Evolutionary conservation across 192 early-diverging fungal genomes (phyloP).

Genomic region (Entrophospora sp.): DNA sequence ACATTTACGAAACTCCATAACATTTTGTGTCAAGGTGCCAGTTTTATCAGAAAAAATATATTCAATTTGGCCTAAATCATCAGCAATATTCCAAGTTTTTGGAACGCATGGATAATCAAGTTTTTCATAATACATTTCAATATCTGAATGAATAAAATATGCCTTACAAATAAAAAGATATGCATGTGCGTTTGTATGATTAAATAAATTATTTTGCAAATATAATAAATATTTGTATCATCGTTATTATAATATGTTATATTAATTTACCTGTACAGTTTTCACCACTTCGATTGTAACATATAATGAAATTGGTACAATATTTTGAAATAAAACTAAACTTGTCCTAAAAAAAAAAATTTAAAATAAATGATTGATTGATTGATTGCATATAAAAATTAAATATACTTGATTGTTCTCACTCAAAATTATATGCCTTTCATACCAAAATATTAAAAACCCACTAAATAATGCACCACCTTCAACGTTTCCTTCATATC

Average conservation of each 20-base stretch:
- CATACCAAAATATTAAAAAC: constrained; percentile 64
- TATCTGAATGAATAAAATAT: constrained; percentile 84
- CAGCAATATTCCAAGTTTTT: constrained; percentile 77
- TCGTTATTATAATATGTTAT: not conserved
- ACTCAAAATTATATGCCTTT: not conserved
- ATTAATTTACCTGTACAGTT: constrained; percentile 56
- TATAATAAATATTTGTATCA: no score
- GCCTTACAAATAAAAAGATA: constrained; percentile 36
- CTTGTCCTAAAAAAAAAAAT: constrained; percentile 48
- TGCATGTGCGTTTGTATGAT: not conserved
- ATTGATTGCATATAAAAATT: no score
- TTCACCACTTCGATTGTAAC: constrained; percentile 90
- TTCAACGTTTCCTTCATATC: constrained; percentile 37
- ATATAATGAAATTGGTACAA: no score
- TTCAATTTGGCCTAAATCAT: constrained; percentile 90
- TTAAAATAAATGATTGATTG: no score
- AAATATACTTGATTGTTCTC: no score
- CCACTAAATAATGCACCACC: no score
- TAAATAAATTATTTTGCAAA: no score
- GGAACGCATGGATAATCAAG: constrained; percentile 70
- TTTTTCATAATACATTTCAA: no score
- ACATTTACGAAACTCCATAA: no score
- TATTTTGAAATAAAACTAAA: no score
- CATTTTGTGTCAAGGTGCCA: no score
- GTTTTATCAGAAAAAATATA: no score